Conservation (phyloP, 495 filamentous ascomycete genomes). For the Stereocaulon alpinum region DNA sequence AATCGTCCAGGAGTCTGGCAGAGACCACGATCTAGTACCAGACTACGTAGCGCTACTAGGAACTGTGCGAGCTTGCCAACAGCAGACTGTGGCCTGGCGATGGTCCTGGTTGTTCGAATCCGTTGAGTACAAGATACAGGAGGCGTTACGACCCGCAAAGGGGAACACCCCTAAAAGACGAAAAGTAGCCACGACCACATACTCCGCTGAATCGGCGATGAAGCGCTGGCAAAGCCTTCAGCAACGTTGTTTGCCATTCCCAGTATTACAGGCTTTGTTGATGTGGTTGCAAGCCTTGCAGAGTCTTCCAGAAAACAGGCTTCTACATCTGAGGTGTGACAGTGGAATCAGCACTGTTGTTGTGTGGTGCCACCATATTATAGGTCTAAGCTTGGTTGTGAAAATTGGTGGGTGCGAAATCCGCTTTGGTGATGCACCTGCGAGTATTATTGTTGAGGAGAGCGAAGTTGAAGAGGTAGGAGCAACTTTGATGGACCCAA, state of each 20-base stretch:
- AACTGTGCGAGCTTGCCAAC: conserved; percentile 12
- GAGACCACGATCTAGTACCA: not conserved
- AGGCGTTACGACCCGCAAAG: not conserved
- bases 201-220: not conserved
- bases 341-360: conserved; percentile 15
- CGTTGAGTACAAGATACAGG: conserved; percentile 8
- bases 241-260: conserved; percentile 8
- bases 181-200: not conserved
- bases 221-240: too few species aligned
- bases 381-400: conserved; percentile 13
- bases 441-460: conserved; percentile 2
- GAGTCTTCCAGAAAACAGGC: conserved; percentile 14
- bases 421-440: conserved; percentile 11
- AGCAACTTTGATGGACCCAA: conserved; percentile 13
- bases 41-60: conserved; percentile 11
- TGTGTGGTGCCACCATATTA: conserved; percentile 19
- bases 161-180: not conserved
- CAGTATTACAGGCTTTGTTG: conserved; percentile 14
- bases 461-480: not conserved
- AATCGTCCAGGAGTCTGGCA: conserved; percentile 5
- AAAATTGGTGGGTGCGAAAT: not conserved
- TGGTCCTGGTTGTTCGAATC: conserved; percentile 13
- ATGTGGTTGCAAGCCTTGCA: conserved; percentile 18
- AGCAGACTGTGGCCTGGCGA: conserved; percentile 14
- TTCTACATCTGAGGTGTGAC: conserved; percentile 11